A percentile compares a stretch with the other conserved stretches of the same genome.
These are phyloP conservation scores for Luzula sylvatica DNA, from an alignment of 176 grass and related monocot genomes.

Conservation along the genomic window DNA sequence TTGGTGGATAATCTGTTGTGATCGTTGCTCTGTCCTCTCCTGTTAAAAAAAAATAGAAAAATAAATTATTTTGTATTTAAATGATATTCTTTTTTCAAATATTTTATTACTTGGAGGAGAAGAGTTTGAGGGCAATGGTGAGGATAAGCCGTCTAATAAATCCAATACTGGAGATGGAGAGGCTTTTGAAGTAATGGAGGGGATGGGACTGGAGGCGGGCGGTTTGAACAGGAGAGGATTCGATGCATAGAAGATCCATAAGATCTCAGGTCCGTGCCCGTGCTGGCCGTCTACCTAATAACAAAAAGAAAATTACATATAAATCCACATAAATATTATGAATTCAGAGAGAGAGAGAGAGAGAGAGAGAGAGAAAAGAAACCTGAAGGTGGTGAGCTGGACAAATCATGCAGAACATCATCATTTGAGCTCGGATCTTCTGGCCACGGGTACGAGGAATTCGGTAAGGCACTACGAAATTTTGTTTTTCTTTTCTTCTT, in stretches of 20 bases:
- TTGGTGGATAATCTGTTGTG: too few relatives aligned
- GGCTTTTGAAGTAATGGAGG: conserved; percentile 38
- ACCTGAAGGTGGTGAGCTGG: conserved; percentile 61
- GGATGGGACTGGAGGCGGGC: conserved; percentile 26
- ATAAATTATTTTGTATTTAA: too few relatives aligned
- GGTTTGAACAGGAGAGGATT: conserved; percentile 53
- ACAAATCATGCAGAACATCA: conserved; percentile 68
- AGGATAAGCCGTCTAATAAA: conserved; percentile 77
- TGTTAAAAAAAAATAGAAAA: too few relatives aligned
- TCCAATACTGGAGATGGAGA: conserved; percentile 59
- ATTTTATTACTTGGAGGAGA: conserved; percentile 46
- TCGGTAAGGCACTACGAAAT: too few relatives aligned
- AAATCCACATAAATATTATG: conserved; percentile 5
- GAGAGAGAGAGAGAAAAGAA: conserved; percentile 28
- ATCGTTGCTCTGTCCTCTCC: too few relatives aligned
- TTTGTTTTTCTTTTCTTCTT: too few relatives aligned
- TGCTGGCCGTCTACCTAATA: conserved; percentile 27
- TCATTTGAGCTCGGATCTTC: too few relatives aligned
- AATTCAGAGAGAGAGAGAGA: too few relatives aligned
- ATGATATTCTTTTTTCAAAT: too few relatives aligned
- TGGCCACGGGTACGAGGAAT: too few relatives aligned
- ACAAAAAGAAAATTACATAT: background rate
- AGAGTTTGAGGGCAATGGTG: conserved; percentile 48
- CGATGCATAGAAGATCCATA: conserved; percentile 94
- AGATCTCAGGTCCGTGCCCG: conserved; percentile 52